Conservation (phyloP, 768 basidiomycete genomes). For the Cystofilobasidium bisporidii region DNA sequence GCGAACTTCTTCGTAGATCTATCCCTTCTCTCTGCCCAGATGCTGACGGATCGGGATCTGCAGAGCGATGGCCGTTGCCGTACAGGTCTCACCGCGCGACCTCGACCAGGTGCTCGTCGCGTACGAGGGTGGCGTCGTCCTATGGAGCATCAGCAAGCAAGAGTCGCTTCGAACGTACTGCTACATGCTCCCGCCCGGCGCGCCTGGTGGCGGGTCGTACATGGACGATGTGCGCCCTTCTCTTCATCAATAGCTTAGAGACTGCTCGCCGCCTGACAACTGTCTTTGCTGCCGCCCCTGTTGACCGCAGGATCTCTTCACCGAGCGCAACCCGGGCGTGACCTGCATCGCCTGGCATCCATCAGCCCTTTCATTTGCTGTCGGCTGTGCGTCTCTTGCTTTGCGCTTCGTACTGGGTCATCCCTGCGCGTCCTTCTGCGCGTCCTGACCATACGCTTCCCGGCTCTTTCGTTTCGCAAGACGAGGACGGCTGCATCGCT, state of each 20-base stretch:
- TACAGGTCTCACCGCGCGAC: slow-evolving; percentile 41
- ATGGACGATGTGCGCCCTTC: slow-evolving; percentile 44
- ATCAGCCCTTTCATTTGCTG: slow-evolving; percentile 60
- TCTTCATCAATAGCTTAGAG: no score
- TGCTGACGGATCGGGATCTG: background rate
- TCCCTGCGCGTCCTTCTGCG: no score
- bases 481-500: slow-evolving; percentile 70
- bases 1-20: background rate
- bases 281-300: no score
- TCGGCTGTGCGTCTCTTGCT: slow-evolving; percentile 43
- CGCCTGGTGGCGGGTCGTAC: slow-evolving; percentile 67
- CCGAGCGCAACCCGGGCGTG: slow-evolving; percentile 58
- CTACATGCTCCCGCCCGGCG: slow-evolving; percentile 59
- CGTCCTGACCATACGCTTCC: no score
- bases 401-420: no score
- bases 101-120: slow-evolving; percentile 33
- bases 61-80: slow-evolving; percentile 52
- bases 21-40: background rate
- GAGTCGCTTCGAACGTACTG: slow-evolving; percentile 57
- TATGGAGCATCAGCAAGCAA: slow-evolving; percentile 41
- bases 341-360: slow-evolving; percentile 66
- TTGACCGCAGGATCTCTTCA: slow-evolving; percentile 46
- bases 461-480: slow-evolving; percentile 28
- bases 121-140: slow-evolving; percentile 42
- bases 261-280: no score